Evolutionary conservation across 441 rosid genomes (phyloP), one percentile per base, ranked within the genome.

Genomic region (Omphalea diandra): DNA sequence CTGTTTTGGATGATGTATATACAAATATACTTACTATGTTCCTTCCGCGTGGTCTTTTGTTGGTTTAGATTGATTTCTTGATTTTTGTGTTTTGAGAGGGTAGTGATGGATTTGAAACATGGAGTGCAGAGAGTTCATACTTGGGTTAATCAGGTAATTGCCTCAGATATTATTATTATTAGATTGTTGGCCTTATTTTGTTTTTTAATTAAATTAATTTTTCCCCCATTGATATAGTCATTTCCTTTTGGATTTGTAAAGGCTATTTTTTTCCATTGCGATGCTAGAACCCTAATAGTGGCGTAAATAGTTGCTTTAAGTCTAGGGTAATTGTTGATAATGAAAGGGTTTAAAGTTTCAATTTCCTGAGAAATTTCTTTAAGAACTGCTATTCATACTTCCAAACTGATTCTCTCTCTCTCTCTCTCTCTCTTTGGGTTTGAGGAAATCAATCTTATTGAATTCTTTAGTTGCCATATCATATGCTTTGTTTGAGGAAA

Each of bases 61-160:
- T 38, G 15, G 31, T 38, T 64, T 64, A 44, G 15, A 27, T 68
- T 68, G 7, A 69, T 33, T 61, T 35, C 2, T 6, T 31, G 62
- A 6, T 17, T 8, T 59, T 69, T 59, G 2, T 60, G 24, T 52
- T 44, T 57, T 65, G 65, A 32, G 20, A 72, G 77, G n/a, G n/a
- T n/a, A 73, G 43, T 55, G 29, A 85, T 86, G 90, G 85, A 82
- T 81, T 67, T 55, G 31, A 59, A 71, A 46, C 56, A 60, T 38
- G 67, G 35, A 68, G 73, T 41, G 77, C 76, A 33, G 78, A 72
- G 59, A 64, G 67, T 75, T 58, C 53, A 50, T 64, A 6, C 7
- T 32, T 50, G 81, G 80, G 59, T 77, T 70, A 62, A 49, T 55
- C 77, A 64, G 68, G 97, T 85, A 63, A 75, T 72, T 72, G 68